Base-by-base conservation (phyloP, 345 rosid genomes). In the Bretschneidera sinensis region DNA sequence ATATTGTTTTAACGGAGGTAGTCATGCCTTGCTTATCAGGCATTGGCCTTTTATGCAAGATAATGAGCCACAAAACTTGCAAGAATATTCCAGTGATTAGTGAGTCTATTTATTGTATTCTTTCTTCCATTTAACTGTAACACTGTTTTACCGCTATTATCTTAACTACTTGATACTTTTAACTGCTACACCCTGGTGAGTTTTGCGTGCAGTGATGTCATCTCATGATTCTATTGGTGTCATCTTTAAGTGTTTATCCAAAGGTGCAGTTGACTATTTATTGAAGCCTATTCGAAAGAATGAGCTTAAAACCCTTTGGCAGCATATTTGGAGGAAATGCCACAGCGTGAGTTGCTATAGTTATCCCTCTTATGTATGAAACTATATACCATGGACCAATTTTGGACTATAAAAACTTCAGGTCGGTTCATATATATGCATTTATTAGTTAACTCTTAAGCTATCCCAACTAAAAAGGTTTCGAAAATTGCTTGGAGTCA, bases 231-330 rank as follows among this genome's bases (percentile, higher is more conserved):
- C 84, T 28, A 77, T 79, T 80, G 63, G 65, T 54, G 45, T 82
- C 60, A 84, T 82, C 61, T 82, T 82, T 66, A 77, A 77, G 64
- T 82, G 87, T 67, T 71, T 82, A 54, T 79, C 84, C 19, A 82
- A 77, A 68, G 84, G 84, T 58, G 84, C 87, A 0, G 84, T 79
- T 61, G 87, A 82, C 65, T 79, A 74, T 73, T 63, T 82, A 65
- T 77, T 77, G 69, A 82, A 79, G 67, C 87, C 87, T 23, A 77
- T 79, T 51, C 75, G 86, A 65, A 82, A 79, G 82, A 82, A 82
- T 60, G 84, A 82, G 73, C 87, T 82, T 51, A 76, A 72, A 54
- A 82, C 74, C 57, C 81, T 82, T 47, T 82, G 83, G 83, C 86
- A 82, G 78, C 86, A 82, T 62, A 75, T 79, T 65, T 82, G 84